Evolutionary conservation across 805 yeast genomes (phyloP).

Genomic region (Kodamaea fukazawae): DNA sequence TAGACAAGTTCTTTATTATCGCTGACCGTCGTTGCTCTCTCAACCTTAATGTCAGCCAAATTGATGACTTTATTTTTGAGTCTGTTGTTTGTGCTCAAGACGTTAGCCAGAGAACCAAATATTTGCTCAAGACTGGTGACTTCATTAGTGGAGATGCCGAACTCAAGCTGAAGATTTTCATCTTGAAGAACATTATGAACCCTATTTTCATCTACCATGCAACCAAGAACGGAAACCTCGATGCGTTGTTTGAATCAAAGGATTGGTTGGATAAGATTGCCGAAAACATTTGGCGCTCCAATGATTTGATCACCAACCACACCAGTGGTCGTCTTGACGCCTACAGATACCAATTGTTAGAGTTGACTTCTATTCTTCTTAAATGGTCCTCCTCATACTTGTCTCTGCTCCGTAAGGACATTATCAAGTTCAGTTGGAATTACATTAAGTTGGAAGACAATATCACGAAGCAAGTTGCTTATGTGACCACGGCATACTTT

Average conservation of each 20-base stretch:
- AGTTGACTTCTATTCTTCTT: conserved; percentile 73
- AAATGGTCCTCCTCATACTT: conserved; percentile 62
- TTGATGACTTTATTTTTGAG: conserved; percentile 59
- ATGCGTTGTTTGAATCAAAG: conserved; percentile 33
- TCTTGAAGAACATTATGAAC: conserved; percentile 56
- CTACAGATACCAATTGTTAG: conserved; percentile 74
- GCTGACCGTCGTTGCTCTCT: conserved; percentile 41
- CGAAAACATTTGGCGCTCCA: conserved; percentile 69
- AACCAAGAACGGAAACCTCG: conserved; percentile 45
- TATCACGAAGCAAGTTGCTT: conserved; percentile 88
- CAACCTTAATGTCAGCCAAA: conserved; percentile 40
- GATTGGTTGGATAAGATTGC: conserved; percentile 66
- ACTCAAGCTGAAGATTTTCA: conserved; percentile 56
- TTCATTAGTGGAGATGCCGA: conserved; percentile 44
- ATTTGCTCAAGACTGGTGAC: conserved; percentile 51
- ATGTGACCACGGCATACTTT: conserved; percentile 81
- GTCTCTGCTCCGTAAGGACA: conserved; percentile 67
- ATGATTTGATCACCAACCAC: conserved; percentile 49
- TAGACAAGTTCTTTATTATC: conserved; percentile 28
- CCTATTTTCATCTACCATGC: conserved; percentile 66
- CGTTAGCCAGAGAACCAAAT: conserved; percentile 43
- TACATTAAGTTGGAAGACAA: conserved; percentile 85
- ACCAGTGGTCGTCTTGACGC: conserved; percentile 70
- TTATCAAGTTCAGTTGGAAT: conserved; percentile 93
- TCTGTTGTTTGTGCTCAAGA: conserved; percentile 53